Base-by-base conservation (phyloP, 768 basidiomycete genomes). In the Thelephora ganbajun region DNA sequence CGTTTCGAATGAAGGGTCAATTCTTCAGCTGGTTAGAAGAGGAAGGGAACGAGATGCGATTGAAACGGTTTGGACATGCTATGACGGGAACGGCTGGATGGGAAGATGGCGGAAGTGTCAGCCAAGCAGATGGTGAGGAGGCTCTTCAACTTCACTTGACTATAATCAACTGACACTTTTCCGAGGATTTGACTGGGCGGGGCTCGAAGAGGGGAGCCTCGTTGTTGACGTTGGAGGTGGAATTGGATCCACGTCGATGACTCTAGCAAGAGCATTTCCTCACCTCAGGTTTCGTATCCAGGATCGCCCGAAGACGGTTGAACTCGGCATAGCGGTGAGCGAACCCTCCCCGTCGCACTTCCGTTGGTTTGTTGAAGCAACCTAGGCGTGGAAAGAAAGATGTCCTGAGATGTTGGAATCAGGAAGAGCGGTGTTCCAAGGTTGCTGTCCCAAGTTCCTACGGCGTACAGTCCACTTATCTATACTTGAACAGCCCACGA, bases 21-120 rank as follows among this genome's bases (percentile, higher is more conserved):
- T 85, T 73, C 56, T 88, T 87, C 53, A 75, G 73, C 16, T 88
- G 85, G 85, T 66, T 88, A 5, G 85, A 87, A 59, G 74, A 74
- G 16, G 70, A 71, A 19, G 69, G 66, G 23, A 59, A 65, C 46
- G 61, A 61, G 23, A 55, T 50, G 2, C 55, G 83, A 44, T 65
- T 86, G 48, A 72, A 76, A 52, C 67, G 83, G 33, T 87, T 87
- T 54, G 83, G 81, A 26, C 77, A 74, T 48, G 82, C 83, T 3
- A 88, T 88, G 84, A 70, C 70, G 5, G 82, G 80, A 16, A 81
- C 83, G 5, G 72, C 69, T 22, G 74, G 73, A 1, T 87, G 84
- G 83, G 83, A 81, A 63, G 71, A 41, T 14, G 39, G 39, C 14
- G 39, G 39, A 41, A 41, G 22, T 41, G 39, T 41, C 39, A 41